Conservation (phyloP, 2,329 filamentous ascomycete species). For the Huntiella decipiens region DNA sequence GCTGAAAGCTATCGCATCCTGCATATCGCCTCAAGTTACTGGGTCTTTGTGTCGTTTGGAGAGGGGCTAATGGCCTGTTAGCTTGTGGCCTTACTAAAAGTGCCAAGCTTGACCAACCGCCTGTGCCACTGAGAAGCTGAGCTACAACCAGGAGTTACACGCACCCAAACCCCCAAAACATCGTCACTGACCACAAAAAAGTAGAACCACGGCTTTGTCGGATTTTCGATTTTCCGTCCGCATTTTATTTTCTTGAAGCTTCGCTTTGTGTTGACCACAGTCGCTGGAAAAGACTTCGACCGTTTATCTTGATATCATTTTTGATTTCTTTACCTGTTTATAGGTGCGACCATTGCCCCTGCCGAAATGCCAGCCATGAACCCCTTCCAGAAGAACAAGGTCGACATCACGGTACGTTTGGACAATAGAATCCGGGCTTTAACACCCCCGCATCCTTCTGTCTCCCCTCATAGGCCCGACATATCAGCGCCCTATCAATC, state of each 20-base stretch:
- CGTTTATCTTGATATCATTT: not conserved
- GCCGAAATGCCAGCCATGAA: constrained; percentile 43
- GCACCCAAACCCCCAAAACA: not conserved
- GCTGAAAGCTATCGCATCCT: no score
- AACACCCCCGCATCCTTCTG: not conserved
- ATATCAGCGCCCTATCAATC: constrained; percentile 1
- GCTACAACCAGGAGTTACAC: not conserved
- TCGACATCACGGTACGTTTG: constrained; percentile 72
- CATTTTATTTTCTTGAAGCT: not conserved
- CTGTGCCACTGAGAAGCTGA: not conserved
- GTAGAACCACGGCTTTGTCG: not conserved
- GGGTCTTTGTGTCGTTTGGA: not conserved
- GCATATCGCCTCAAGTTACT: not conserved
- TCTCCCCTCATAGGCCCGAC: constrained; percentile 1
- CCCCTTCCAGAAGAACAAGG: constrained; percentile 94
- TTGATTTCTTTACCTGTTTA: not conserved
- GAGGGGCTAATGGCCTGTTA: not conserved
- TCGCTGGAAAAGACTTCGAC: not conserved
- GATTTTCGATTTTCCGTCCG: not conserved
- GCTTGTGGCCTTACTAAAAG: not conserved
- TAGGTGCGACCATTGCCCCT: not conserved
- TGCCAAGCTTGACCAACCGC: not conserved
- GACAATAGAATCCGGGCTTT: not conserved
- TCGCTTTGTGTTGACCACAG: not conserved
- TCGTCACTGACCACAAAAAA: not conserved